Conservation (phyloP, 2,329 filamentous ascomycete genomes). For the Talaromyces sp. region DNA sequence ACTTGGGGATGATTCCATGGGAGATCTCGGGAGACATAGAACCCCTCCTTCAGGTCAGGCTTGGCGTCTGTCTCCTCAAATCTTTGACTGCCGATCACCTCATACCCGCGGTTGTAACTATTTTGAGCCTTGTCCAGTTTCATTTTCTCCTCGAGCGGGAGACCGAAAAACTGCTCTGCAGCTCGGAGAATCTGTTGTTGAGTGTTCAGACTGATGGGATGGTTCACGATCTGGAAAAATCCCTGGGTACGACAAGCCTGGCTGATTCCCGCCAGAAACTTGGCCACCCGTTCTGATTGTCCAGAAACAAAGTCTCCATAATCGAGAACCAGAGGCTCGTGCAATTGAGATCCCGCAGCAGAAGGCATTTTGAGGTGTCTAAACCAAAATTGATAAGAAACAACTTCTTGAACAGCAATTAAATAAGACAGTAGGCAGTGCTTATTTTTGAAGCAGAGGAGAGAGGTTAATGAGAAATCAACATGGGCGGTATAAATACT, state of each 20-base stretch:
- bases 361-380: too few species aligned
- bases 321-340: too few species aligned
- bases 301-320: too few species aligned
- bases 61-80: background rate
- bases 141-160: background rate
- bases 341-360: too few species aligned
- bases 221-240: background rate
- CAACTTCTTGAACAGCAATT: too few species aligned
- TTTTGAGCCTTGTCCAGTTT: background rate
- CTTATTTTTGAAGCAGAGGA: too few species aligned
- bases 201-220: background rate
- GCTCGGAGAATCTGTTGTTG: background rate
- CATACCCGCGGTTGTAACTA: background rate
- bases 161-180: background rate
- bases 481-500: too few species aligned
- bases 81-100: background rate
- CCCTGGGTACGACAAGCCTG: background rate
- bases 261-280: too few species aligned
- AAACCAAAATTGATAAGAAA: too few species aligned
- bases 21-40: background rate
- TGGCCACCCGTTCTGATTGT: too few species aligned
- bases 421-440: too few species aligned
- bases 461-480: too few species aligned
- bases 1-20: background rate
- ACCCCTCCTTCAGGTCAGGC: background rate